Conservation (phyloP, 164 flowering plant genomes). For the Tinospora cordifolia region DNA sequence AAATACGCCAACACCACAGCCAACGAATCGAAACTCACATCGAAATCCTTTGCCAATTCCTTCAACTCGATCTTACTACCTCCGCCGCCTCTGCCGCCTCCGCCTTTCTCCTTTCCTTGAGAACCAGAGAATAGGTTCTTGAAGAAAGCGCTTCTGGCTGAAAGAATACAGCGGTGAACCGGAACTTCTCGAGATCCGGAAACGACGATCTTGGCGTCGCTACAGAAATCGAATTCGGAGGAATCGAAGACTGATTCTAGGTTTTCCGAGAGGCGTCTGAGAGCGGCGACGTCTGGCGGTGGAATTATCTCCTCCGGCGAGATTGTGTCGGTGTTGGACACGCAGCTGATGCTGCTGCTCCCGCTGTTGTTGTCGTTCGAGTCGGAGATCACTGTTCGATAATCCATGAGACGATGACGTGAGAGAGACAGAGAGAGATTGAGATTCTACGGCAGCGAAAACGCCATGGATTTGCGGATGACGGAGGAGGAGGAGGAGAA, state of each 20-base stretch:
- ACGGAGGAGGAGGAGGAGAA: too few species aligned
- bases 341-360: constrained; percentile 35
- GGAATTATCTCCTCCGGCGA: constrained; percentile 14
- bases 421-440: neutral
- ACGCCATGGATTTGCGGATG: too few species aligned
- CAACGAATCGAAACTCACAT: constrained; percentile 51
- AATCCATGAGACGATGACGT: constrained; percentile 15
- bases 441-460: neutral
- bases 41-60: constrained; percentile 47
- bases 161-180: constrained; percentile 63
- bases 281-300: constrained; percentile 31
- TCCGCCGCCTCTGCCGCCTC: constrained; percentile 6
- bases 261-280: constrained; percentile 42
- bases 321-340: constrained; percentile 19
- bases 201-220: constrained; percentile 49
- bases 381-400: constrained; percentile 38
- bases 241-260: constrained; percentile 42
- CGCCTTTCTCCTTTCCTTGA: constrained; percentile 19
- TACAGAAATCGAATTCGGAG: constrained; percentile 31
- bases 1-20: constrained; percentile 53
- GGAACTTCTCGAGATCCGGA: constrained; percentile 35
- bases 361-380: constrained; percentile 51
- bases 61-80: constrained; percentile 36
- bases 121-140: constrained; percentile 29
- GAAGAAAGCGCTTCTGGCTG: constrained; percentile 57